A percentile compares a stretch with the other conserved stretches of the same genome.
Conservation (phyloP, 805 yeast genomes). For the Candida chauliodis region DNA sequence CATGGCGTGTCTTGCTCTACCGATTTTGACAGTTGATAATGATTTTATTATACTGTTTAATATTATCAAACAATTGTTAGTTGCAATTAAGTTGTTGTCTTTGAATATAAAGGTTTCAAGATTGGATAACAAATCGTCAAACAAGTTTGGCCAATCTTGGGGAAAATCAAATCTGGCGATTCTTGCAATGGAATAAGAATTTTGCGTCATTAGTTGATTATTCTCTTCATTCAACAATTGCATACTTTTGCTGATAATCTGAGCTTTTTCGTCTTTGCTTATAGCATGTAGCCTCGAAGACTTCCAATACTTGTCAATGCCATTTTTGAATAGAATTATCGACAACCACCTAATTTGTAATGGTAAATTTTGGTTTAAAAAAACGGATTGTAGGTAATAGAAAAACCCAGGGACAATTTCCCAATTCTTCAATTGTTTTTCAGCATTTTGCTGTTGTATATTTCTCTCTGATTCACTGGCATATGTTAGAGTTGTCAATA, state of each 20-base stretch:
- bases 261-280: slow-evolving; percentile 62
- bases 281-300: slow-evolving; percentile 52
- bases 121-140: slow-evolving; percentile 55
- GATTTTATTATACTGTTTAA: slow-evolving; percentile 76
- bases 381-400: slow-evolving; percentile 51
- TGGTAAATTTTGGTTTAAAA: slow-evolving; percentile 55
- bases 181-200: slow-evolving; percentile 76
- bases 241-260: slow-evolving; percentile 59
- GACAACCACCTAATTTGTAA: slow-evolving; percentile 82
- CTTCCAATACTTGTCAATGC: slow-evolving; percentile 83
- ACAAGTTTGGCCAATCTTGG: slow-evolving; percentile 75
- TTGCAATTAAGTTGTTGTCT: slow-evolving; percentile 44
- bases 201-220: slow-evolving; percentile 72
- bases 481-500: slow-evolving; percentile 24
- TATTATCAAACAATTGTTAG: slow-evolving; percentile 62
- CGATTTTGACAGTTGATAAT: slow-evolving; percentile 73
- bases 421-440: slow-evolving; percentile 67
- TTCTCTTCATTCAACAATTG: slow-evolving; percentile 64
- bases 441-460: slow-evolving; percentile 59
- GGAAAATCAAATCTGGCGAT: slow-evolving; percentile 87
- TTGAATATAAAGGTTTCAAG: slow-evolving; percentile 43
- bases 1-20: slow-evolving; percentile 75
- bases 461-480: slow-evolving; percentile 45
- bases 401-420: slow-evolving; percentile 60
- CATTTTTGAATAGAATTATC: slow-evolving; percentile 83